phyloP scores from a whole-genome alignment of 805 yeast species.

The Nakazawaea ambrosiae region DNA sequence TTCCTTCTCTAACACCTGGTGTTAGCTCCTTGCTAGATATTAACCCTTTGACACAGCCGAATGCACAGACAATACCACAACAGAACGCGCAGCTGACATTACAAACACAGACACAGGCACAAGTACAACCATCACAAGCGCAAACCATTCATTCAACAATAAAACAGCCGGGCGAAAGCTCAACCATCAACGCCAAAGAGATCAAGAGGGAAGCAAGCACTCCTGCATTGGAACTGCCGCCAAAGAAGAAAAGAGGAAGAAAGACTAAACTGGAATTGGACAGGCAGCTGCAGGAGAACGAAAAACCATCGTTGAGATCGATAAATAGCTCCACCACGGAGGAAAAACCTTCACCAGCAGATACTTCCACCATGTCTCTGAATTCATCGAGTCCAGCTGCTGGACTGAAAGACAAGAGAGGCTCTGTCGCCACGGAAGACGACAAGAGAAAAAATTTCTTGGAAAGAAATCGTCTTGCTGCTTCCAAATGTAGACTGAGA shows the following conservation, averaged over 20 bases:
- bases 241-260: constrained; percentile 7
- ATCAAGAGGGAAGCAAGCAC: neutral
- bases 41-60: neutral
- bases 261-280: constrained; percentile 2
- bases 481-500: constrained; percentile 92
- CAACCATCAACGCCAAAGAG: neutral
- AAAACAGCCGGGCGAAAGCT: too few species aligned
- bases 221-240: neutral
- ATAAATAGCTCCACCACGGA: too few species aligned
- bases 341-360: neutral
- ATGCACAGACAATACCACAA: constrained; percentile 26
- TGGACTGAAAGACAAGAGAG: constrained; percentile 69
- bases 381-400: constrained; percentile 12
- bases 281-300: constrained; percentile 3
- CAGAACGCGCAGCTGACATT: constrained; percentile 11
- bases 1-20: constrained; percentile 42
- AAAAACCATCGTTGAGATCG: too few species aligned
- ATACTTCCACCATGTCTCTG: neutral
- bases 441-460: constrained; percentile 74
- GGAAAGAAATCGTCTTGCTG: constrained; percentile 92
- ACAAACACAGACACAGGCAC: constrained; percentile 11
- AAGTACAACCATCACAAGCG: constrained; percentile 11
- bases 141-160: too few species aligned
- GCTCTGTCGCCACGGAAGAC: constrained; percentile 51
- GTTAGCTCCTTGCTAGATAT: constrained; percentile 22